Evolutionary conservation across 2,329 filamentous ascomycete genomes (phyloP).

Genomic region (Grosmannia penicillata): DNA sequence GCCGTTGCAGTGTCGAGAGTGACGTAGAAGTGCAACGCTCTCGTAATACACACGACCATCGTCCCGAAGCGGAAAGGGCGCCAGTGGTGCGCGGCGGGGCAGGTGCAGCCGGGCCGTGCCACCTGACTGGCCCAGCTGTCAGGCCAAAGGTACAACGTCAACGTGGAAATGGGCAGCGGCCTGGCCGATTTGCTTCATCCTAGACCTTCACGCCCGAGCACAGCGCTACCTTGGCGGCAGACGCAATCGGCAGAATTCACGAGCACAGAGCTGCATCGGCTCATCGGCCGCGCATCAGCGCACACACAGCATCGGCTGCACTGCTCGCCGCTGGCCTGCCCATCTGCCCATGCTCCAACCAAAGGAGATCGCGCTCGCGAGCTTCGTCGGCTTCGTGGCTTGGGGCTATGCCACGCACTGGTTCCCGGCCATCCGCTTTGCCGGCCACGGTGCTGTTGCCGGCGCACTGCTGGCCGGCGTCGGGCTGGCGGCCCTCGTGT

Average conservation of each 20-base stretch:
- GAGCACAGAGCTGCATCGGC: too few relatives aligned
- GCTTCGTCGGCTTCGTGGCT: conserved; percentile 59
- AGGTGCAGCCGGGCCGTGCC: background rate
- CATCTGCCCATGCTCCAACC: background rate
- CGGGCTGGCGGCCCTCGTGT: conserved; percentile 40
- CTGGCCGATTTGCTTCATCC: background rate
- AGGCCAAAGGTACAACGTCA: too few relatives aligned
- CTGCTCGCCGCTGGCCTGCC: background rate
- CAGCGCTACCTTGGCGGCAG: too few relatives aligned
- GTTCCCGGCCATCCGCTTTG: conserved; percentile 69
- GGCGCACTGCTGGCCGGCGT: conserved; percentile 46
- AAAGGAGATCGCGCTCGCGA: conserved; percentile 54
- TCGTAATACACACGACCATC: too few relatives aligned
- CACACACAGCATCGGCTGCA: too few relatives aligned
- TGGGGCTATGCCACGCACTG: conserved; percentile 80
- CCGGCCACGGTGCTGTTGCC: conserved; percentile 67
- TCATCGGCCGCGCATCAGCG: too few relatives aligned
- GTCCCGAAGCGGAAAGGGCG: too few relatives aligned
- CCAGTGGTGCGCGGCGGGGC: background rate
- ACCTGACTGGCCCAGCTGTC: background rate
- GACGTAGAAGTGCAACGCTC: too few relatives aligned
- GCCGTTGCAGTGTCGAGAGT: too few relatives aligned
- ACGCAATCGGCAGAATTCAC: too few relatives aligned
- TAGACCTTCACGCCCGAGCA: too few relatives aligned
- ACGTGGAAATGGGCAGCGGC: too few relatives aligned